These are phyloP conservation scores for Hericium alpestre DNA, from an alignment of 768 basidiomycete species.

Conservation along the genomic window DNA sequence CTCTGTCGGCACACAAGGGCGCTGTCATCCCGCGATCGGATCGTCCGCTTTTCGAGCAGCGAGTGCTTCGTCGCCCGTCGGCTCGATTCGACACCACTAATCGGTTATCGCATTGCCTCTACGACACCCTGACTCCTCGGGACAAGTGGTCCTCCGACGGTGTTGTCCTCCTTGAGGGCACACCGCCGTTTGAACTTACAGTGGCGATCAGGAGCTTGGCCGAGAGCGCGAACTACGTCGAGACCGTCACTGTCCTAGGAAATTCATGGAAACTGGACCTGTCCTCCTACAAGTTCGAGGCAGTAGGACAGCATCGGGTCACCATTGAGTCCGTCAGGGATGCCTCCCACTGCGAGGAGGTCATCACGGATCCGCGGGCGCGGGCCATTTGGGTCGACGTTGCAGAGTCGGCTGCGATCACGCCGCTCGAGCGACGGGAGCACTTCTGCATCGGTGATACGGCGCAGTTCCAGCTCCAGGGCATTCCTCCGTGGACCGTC, in stretches of 20 bases:
- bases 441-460: slow-evolving; percentile 88
- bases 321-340: slow-evolving; percentile 72
- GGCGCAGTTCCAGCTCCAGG: slow-evolving; percentile 87
- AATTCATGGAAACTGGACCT: slow-evolving; percentile 62
- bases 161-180: slow-evolving; percentile 62
- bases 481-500: slow-evolving; percentile 86
- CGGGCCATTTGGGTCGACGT: slow-evolving; percentile 80
- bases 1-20: slow-evolving; percentile 55
- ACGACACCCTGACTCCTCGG: slow-evolving; percentile 50
- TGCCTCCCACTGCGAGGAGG: slow-evolving; percentile 72
- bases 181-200: slow-evolving; percentile 74
- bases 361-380: slow-evolving; percentile 46
- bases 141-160: slow-evolving; percentile 47
- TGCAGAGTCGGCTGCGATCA: slow-evolving; percentile 90
- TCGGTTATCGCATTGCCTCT: slow-evolving; percentile 64
- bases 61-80: slow-evolving; percentile 70
- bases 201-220: slow-evolving; percentile 71
- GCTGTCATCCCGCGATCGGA: slow-evolving; percentile 56
- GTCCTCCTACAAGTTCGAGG: slow-evolving; percentile 61
- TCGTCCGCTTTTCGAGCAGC: slow-evolving; percentile 74
- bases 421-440: slow-evolving; percentile 65
- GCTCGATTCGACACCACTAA: slow-evolving; percentile 64
- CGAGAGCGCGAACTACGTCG: slow-evolving; percentile 50
- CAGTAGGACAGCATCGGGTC: slow-evolving; percentile 74
- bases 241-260: slow-evolving; percentile 38